phyloP scores from a whole-genome alignment of 2,329 filamentous ascomycete genomes.

The Xenoacremonium recifei region DNA sequence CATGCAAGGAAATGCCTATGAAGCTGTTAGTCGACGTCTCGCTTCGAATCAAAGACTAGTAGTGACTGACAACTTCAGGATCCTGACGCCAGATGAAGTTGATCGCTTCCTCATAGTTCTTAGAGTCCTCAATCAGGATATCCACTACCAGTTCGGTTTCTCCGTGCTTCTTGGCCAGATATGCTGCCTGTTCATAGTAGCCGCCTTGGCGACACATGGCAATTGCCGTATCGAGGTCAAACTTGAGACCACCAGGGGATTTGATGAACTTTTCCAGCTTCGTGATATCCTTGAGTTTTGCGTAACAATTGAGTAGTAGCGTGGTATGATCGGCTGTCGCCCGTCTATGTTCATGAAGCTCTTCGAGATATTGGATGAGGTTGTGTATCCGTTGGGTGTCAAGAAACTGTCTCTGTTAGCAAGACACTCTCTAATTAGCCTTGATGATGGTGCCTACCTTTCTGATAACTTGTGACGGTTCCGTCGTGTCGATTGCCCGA shows the following conservation, averaged over 20 bases:
- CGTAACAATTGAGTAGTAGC: conserved; percentile 91
- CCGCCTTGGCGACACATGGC: conserved; percentile 96
- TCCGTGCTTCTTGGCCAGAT: conserved; percentile 88
- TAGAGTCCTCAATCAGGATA: conserved; percentile 93
- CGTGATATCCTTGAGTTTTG: conserved; percentile 93
- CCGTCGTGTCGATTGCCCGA: conserved; percentile 91
- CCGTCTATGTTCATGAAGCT: conserved; percentile 89
- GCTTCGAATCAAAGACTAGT: not conserved
- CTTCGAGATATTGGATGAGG: conserved; percentile 93
- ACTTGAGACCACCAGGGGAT: conserved; percentile 89
- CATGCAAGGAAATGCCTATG: conserved; percentile 77
- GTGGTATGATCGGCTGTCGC: conserved; percentile 96
- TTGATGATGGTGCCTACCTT: conserved; percentile 54
- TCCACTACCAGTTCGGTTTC: conserved; percentile 94
- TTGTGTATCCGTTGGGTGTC: conserved; percentile 98
- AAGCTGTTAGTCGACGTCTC: conserved; percentile 28
- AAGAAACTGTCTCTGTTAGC: conserved; percentile 63
- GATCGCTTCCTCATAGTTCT: conserved; percentile 83
- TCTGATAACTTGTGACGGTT: conserved; percentile 92
- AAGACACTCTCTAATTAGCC: no score
- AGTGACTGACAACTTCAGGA: conserved; percentile 64
- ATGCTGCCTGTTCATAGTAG: conserved; percentile 95
- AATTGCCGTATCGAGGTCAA: conserved; percentile 95
- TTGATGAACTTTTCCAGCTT: conserved; percentile 98
- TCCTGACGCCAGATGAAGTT: conserved; percentile 90